These are phyloP conservation scores for Penicillium corylophilum DNA, from an alignment of 2,329 filamentous ascomycete species.

Conservation along the genomic window DNA sequence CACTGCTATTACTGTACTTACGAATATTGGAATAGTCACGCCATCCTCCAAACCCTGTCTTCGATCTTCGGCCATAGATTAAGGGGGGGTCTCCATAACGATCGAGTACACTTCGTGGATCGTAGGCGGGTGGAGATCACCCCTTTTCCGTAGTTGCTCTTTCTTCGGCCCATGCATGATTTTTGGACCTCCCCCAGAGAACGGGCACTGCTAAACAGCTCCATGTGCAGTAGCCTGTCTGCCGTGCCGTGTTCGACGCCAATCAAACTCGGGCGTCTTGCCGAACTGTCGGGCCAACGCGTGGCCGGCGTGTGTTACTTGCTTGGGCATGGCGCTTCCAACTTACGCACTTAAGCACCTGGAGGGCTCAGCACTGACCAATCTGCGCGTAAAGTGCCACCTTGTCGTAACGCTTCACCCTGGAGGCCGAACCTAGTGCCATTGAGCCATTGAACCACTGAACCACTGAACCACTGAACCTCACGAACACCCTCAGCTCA, in stretches of 20 bases:
- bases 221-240: slow-evolving; percentile 1
- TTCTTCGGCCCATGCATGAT: slow-evolving; percentile 4
- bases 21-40: background rate
- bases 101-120: background rate
- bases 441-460: no score
- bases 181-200: slow-evolving; percentile 1
- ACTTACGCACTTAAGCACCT: background rate
- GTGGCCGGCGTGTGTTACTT: slow-evolving; percentile 14
- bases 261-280: slow-evolving; percentile 14
- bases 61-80: background rate
- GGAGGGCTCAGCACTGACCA: slow-evolving; percentile 1
- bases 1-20: no score
- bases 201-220: slow-evolving; percentile 8
- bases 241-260: background rate
- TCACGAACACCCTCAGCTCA: background rate
- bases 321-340: slow-evolving; percentile 12
- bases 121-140: background rate
- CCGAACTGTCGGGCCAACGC: slow-evolving; percentile 14
- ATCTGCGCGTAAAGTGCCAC: background rate
- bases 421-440: background rate
- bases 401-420: background rate
- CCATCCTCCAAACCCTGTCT: background rate
- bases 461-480: background rate
- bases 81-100: slow-evolving; percentile 1
- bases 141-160: background rate